phyloP scores from a whole-genome alignment of 208 protist species.

The Histomonas meleagridis region DNA sequence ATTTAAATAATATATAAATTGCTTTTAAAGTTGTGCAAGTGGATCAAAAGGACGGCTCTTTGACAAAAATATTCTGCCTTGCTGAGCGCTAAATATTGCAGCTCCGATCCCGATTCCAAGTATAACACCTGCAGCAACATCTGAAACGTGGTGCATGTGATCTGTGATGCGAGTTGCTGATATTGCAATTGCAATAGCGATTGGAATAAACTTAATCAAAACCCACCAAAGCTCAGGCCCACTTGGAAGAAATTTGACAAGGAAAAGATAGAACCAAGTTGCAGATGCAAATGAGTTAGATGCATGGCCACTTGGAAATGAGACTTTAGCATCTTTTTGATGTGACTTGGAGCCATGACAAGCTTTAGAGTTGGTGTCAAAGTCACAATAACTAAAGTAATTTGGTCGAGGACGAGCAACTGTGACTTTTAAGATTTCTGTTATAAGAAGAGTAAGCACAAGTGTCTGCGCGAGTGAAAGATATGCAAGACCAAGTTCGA shows the following conservation, averaged over 20 bases:
- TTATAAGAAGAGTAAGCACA: neutral
- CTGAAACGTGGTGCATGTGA: constrained; percentile 9
- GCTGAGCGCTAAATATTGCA: neutral
- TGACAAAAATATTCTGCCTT: neutral
- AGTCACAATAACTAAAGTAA: neutral
- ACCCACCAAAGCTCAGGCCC: neutral
- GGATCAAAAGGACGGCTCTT: neutral
- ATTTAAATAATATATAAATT: neutral
- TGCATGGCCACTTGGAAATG: constrained; percentile 5
- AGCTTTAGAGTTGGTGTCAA: neutral
- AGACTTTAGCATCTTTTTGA: neutral
- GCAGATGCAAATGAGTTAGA: constrained; percentile 5
- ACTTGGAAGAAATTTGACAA: neutral
- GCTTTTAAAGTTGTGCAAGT: neutral
- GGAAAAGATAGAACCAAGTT: neutral
- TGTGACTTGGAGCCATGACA: neutral
- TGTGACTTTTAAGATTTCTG: neutral
- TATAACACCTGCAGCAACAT: neutral
- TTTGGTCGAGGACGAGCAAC: constrained; percentile 7
- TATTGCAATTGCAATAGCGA: neutral
- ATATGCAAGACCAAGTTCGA: neutral
- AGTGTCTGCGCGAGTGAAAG: neutral
- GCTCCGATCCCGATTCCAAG: neutral
- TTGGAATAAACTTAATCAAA: neutral
- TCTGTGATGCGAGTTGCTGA: constrained; percentile 1